phyloP scores from a whole-genome alignment of 805 yeast genomes.

The Lachancea quebecensis region DNA sequence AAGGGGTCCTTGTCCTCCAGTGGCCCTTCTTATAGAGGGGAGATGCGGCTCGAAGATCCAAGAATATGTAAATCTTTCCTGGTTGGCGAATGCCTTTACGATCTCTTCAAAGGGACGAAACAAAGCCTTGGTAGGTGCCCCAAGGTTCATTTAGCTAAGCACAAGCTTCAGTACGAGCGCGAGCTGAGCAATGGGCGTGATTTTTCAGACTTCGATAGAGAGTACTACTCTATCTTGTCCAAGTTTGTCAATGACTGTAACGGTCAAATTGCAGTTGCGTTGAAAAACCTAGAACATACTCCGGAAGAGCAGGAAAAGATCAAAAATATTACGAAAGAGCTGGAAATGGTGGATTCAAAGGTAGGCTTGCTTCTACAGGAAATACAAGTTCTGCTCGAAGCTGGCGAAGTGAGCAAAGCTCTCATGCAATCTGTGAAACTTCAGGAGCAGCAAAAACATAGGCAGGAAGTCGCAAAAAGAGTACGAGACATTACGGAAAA shows the following conservation, averaged over 20 bases:
- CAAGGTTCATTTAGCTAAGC: slow-evolving; percentile 64
- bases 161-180: slow-evolving; percentile 61
- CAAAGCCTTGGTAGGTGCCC: slow-evolving; percentile 79
- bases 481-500: slow-evolving; percentile 59
- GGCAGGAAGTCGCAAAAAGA: slow-evolving; percentile 47
- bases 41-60: slow-evolving; percentile 41
- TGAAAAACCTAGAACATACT: slow-evolving; percentile 54
- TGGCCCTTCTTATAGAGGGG: background rate
- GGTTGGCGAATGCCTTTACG: slow-evolving; percentile 85
- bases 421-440: slow-evolving; percentile 43
- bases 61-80: slow-evolving; percentile 72
- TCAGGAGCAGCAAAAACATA: slow-evolving; percentile 39
- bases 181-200: slow-evolving; percentile 36
- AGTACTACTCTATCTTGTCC: slow-evolving; percentile 41
- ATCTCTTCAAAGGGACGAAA: slow-evolving; percentile 73
- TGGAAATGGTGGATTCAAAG: slow-evolving; percentile 55
- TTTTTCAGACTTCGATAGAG: slow-evolving; percentile 42
- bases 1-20: slow-evolving; percentile 33
- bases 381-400: slow-evolving; percentile 43
- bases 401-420: slow-evolving; percentile 46
- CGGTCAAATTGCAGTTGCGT: slow-evolving; percentile 53
- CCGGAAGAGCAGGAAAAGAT: slow-evolving; percentile 64
- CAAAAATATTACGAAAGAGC: slow-evolving; percentile 44
- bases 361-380: slow-evolving; percentile 67
- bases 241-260: slow-evolving; percentile 61